Evolutionary conservation across 176 grass and related monocot genomes (phyloP), one percentile per base, ranked within the genome.

Genomic region (Musa schizocarpa): DNA sequence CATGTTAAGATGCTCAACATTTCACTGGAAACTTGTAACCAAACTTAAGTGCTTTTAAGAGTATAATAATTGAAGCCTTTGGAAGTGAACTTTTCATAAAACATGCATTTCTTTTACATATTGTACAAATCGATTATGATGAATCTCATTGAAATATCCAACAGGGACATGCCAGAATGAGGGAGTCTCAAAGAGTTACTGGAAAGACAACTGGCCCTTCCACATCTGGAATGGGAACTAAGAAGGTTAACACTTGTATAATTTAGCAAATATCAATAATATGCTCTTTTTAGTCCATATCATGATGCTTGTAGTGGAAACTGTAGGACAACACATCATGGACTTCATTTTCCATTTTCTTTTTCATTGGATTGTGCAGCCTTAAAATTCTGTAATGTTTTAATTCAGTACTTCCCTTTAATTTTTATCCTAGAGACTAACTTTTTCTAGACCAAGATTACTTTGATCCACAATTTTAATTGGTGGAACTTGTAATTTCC

Each of bases 251-350:
- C 14, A 20, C 6, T 52, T 51, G 17, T 70, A 70, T 69, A 50
- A 70, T 70, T 70, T n/a, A 70, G 25, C 9, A 70, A 70, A 61
- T 11, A n/a, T 70, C 19, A 50, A 52, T 70, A 19, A 20, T 50
- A 17, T 70, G 12, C 68, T 70, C 4, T 48, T 9, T 50, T 19
- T 19, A 61, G 57, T 61, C 57, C 57, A 21, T 61, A n/a, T n/a
- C 4, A n/a, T 61, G 4, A 21, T 17, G 57, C 16, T 16, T 16
- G 2, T 20, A 6, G 34, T 43, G 34, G 34, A 17, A 61, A n/a
- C n/a, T n/a, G 16, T 17, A 61, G 13, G 7, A n/a, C 57, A 61
- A 20, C 57, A 20, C n/a, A 61, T 61, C 57, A 20, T 61, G 16
- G 57, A 9, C 57, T 61, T 61, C 57, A 61, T 61, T 61, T n/a